Evolutionary conservation across 2,329 filamentous ascomycete species (phyloP).

Genomic region (Rachicladosporium sp.): DNA sequence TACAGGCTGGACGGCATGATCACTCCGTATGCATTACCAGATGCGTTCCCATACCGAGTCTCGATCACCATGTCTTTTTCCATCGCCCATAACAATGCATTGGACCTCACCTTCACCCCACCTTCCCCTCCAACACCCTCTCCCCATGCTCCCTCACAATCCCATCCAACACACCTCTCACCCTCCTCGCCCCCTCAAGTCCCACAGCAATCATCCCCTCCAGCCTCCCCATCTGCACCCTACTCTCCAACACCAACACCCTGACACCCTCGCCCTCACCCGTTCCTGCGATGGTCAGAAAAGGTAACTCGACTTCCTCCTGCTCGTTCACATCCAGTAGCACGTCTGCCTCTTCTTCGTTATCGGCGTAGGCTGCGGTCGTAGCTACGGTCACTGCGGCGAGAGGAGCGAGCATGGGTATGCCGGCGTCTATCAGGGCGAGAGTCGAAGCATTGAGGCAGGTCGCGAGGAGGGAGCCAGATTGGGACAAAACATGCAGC

Average conservation of each 20-base stretch:
- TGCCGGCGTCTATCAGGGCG: constrained; percentile 83
- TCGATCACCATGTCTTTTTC: no score
- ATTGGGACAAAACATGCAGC: constrained; percentile 77
- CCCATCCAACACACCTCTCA: constrained; percentile 67
- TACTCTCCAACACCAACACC: constrained; percentile 74
- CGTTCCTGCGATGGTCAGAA: constrained; percentile 67
- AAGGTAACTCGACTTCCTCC: constrained; percentile 81
- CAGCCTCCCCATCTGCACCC: constrained; percentile 66
- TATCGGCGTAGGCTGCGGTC: constrained; percentile 50
- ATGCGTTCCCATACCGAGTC: no score
- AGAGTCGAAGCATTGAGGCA: constrained; percentile 86
- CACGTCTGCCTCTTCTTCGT: constrained; percentile 63
- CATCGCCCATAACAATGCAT: no score
- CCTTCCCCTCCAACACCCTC: constrained; percentile 41
- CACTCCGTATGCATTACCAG: no score
- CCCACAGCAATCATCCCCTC: constrained; percentile 91
- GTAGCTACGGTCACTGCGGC: constrained; percentile 79
- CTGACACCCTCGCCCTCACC: constrained; percentile 53
- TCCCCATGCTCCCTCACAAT: constrained; percentile 62
- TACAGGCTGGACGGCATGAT: no score
- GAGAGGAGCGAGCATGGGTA: constrained; percentile 90
- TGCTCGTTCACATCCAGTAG: constrained; percentile 66
- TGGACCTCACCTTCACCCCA: constrained; percentile 4
- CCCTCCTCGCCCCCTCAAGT: constrained; percentile 80
- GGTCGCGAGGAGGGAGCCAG: constrained; percentile 79